A percentile compares a stretch with the other conserved stretches of the same genome.
phyloP scores from a whole-genome alignment of 2,329 filamentous ascomycete species.

The Cryphonectria naterciae region DNA sequence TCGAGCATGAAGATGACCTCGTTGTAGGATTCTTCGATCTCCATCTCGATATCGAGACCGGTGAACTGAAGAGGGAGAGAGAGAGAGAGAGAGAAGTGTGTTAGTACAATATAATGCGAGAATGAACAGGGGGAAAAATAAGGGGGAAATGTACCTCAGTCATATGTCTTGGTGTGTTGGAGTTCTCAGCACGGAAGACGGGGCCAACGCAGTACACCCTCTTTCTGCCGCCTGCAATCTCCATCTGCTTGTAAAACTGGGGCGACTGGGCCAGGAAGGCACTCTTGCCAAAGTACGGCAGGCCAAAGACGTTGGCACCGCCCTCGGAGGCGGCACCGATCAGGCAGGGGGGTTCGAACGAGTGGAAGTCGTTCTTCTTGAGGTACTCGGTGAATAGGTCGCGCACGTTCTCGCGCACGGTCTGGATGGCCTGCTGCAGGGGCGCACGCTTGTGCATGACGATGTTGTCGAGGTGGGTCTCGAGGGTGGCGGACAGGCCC shows the following conservation, averaged over 20 bases:
- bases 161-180: conserved; percentile 82
- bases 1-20: conserved; percentile 76
- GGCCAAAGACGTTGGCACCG: conserved; percentile 86
- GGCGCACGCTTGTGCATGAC: conserved; percentile 91
- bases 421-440: conserved; percentile 81
- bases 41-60: conserved; percentile 88
- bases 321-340: conserved; percentile 91
- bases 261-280: conserved; percentile 82
- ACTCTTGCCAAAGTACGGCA: conserved; percentile 86
- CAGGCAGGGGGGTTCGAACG: conserved; percentile 88
- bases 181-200: conserved; percentile 85
- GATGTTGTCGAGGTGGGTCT: conserved; percentile 87
- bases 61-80: conserved; percentile 60
- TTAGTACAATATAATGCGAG: conserved; percentile 19
- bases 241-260: conserved; percentile 86
- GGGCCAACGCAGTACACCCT: conserved; percentile 79
- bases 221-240: conserved; percentile 79
- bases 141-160: conserved; percentile 62
- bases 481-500: conserved; percentile 74
- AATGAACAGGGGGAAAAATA: background rate
- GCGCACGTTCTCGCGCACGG: conserved; percentile 39
- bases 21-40: conserved; percentile 77
- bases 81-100: background rate
- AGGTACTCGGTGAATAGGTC: conserved; percentile 63
- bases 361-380: conserved; percentile 71